Percentiles rank a stretch among this genome's conserved stretches.
phyloP scores from a whole-genome alignment of 164 flowering plant genomes.

The Vitis rotundifolia region DNA sequence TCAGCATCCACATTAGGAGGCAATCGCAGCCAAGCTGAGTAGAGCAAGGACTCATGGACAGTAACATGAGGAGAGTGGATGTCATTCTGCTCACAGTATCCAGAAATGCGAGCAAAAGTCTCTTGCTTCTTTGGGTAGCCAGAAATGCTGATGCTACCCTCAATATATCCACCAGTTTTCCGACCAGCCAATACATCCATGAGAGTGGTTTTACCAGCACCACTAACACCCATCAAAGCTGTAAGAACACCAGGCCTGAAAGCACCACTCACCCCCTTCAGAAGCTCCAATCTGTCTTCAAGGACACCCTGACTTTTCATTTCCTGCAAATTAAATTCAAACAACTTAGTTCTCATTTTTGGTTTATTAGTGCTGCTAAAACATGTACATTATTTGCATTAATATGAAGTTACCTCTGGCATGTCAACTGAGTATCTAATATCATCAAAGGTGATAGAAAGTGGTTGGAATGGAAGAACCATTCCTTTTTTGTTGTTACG shows the following conservation, averaged over 20 bases:
- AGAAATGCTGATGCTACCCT: constrained; percentile 49
- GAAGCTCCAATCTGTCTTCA: constrained; percentile 49
- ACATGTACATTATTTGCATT: background rate
- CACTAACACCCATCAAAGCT: constrained; percentile 75
- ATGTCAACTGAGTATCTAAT: constrained; percentile 53
- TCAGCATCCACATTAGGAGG: constrained; percentile 30
- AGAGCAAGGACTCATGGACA: constrained; percentile 56
- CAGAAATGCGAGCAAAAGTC: constrained; percentile 61
- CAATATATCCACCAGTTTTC: constrained; percentile 65
- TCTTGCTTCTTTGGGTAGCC: constrained; percentile 66
- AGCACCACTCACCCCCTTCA: constrained; percentile 63
- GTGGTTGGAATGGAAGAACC: constrained; percentile 59
- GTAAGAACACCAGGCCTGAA: constrained; percentile 77
- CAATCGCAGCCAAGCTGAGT: constrained; percentile 67
- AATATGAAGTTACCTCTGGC: constrained; percentile 39
- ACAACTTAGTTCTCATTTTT: background rate
- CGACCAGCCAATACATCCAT: constrained; percentile 73
- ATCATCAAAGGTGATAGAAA: constrained; percentile 46
- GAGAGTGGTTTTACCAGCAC: constrained; percentile 74
- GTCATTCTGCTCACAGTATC: constrained; percentile 63
- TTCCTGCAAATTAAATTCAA: constrained; percentile 37
- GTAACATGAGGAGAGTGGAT: constrained; percentile 69
- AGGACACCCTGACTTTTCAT: constrained; percentile 55
- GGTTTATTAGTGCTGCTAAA: too few relatives aligned
- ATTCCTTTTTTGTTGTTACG: constrained; percentile 41